Conservation (phyloP, 192 early-diverging fungal genomes). For the Obelidium mucronatum region DNA sequence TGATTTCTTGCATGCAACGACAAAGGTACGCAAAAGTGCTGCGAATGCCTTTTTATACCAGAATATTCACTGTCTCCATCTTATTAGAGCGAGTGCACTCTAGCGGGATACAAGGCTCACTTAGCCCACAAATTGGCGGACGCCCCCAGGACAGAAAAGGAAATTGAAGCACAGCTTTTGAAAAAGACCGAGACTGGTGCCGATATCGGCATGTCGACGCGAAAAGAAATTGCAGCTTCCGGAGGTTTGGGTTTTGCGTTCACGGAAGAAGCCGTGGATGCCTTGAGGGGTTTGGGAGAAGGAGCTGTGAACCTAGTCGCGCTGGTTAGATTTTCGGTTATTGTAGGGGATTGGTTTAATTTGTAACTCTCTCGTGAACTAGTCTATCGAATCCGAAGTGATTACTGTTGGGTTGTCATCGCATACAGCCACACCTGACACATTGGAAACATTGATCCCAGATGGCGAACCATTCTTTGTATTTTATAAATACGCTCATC, state of each 20-base stretch:
- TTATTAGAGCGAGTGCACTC: constrained; percentile 66
- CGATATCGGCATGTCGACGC: constrained; percentile 62
- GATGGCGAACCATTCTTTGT: constrained; percentile 76
- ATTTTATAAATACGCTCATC: constrained; percentile 64
- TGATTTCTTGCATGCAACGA: constrained; percentile 84
- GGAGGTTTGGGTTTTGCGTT: constrained; percentile 73
- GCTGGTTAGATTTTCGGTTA: too few species aligned
- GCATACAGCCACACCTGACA: constrained; percentile 52
- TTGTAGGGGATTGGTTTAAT: not conserved
- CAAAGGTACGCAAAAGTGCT: constrained; percentile 58
- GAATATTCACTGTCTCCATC: not conserved
- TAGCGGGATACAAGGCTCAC: constrained; percentile 71
- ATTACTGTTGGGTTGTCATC: too few species aligned
- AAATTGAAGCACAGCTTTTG: constrained; percentile 76
- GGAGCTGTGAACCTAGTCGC: constrained; percentile 60
- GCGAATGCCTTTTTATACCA: too few species aligned
- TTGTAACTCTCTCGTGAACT: not conserved
- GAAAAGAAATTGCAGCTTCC: constrained; percentile 71
- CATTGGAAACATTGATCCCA: constrained; percentile 41
- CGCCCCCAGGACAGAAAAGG: constrained; percentile 86
- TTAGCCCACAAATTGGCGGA: constrained; percentile 65
- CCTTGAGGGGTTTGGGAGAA: constrained; percentile 60
- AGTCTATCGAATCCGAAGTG: constrained; percentile 46
- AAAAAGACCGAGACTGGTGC: constrained; percentile 60
- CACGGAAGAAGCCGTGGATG: constrained; percentile 62